Evolutionary conservation across 192 early-diverging fungal species (phyloP).

Genomic region (Geranomyces michiganensis): DNA sequence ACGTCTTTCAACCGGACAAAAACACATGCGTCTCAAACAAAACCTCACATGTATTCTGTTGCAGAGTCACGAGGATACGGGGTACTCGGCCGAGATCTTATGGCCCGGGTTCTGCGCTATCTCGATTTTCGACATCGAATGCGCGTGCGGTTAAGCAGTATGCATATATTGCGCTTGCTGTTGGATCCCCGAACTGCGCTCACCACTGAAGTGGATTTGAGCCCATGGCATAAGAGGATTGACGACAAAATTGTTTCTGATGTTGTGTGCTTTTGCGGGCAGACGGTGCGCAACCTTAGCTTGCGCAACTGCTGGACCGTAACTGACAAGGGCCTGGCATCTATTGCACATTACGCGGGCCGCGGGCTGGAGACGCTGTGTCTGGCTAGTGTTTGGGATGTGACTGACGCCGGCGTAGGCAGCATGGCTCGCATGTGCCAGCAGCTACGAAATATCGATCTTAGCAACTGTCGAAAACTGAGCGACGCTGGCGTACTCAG

Average conservation of each 20-base stretch:
- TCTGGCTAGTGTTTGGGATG: conserved; percentile 71
- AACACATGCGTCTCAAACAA: background rate
- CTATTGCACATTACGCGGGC: conserved; percentile 45
- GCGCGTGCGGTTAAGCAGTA: conserved; percentile 49
- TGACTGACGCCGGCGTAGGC: conserved; percentile 66
- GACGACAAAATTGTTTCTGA: conserved; percentile 49
- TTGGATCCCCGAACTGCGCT: conserved; percentile 46
- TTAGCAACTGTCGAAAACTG: conserved; percentile 81
- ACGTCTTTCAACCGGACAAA: background rate
- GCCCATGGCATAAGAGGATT: conserved; percentile 61
- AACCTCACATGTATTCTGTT: conserved; percentile 26
- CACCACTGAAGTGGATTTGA: conserved; percentile 57
- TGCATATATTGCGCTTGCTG: conserved; percentile 45
- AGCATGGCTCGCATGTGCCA: conserved; percentile 47
- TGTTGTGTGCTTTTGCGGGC: conserved; percentile 48
- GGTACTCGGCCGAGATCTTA: conserved; percentile 22
- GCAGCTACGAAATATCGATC: conserved; percentile 57
- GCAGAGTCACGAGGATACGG: conserved; percentile 34
- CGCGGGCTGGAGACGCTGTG: conserved; percentile 51
- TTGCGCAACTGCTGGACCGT: conserved; percentile 74
- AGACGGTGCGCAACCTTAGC: conserved; percentile 48
- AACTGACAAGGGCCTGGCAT: conserved; percentile 59
- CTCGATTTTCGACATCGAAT: conserved; percentile 53
- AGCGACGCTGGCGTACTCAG: conserved; percentile 61
- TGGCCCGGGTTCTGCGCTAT: conserved; percentile 47